Evolutionary conservation across 2,329 filamentous ascomycete species (phyloP), one percentile per base, ranked within the genome.

Genomic region (Hypoxylon rubiginosum): DNA sequence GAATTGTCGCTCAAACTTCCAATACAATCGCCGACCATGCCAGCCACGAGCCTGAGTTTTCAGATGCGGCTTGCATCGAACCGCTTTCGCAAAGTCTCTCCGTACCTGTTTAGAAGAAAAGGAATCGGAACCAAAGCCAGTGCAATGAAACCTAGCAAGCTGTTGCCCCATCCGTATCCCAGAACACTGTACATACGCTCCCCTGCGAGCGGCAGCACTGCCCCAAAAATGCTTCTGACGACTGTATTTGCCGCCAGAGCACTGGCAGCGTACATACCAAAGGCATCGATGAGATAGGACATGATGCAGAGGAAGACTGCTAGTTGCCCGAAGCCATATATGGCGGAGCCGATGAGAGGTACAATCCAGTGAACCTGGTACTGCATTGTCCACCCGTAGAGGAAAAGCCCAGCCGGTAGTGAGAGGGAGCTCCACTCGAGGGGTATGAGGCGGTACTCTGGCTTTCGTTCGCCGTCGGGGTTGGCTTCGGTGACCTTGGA

Each of bases 211-310:
- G 71, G 69, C 4, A 72, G 21, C 5, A 71, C 30, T 1, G 70
- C 70, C 2, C 71, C 70, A 63, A 24, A 28, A 13, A 49, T 21
- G 19, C 34, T 39, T 26, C 73, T 58, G 5, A 74, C 50, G 11
- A 74, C 68, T 0, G 71, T 64, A 32, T 71, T 74, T n/a, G 72
- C 72, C 4, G 68, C 73, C 9, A 68, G 68, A 0, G 68, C 72
- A 24, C 64, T 69, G 1, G 72, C 73, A 0, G 73, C 69, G 26
- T 73, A 34, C 17, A 51, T 51, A 21, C 17, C n/a, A 21, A 51
- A 51, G 28, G 28, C 17, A 21, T 51, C 48, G 28, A 51, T 51
- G 28, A 51, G 48, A 51, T 51, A 51, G 6, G 17, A 34, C 28
- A 34, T 30, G 48, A 19, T 13, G 24, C 46, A 36, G 26, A 63